Conservation (phyloP, 2,329 filamentous ascomycete genomes). For the Cladosporium sp. region DNA sequence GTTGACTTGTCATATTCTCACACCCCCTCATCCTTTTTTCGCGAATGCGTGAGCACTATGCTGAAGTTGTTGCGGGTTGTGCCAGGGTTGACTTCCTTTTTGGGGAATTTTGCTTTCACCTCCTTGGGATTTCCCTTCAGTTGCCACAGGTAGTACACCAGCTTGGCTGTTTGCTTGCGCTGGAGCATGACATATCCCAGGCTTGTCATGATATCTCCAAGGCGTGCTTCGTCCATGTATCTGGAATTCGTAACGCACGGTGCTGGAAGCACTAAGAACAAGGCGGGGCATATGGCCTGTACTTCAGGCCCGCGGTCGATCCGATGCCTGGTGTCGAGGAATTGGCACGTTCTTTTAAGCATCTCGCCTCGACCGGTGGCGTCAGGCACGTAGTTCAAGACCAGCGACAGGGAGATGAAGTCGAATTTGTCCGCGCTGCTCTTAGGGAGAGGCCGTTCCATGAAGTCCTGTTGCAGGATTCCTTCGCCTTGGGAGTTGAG, state of each 20-base stretch:
- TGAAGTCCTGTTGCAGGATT: constrained; percentile 89
- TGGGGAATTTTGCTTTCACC: constrained; percentile 50
- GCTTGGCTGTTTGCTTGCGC: constrained; percentile 72
- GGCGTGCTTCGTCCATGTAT: constrained; percentile 69
- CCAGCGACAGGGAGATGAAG: constrained; percentile 83
- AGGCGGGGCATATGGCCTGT: constrained; percentile 51
- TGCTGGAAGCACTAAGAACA: constrained; percentile 86
- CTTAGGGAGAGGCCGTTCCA: constrained; percentile 72
- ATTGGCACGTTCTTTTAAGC: constrained; percentile 69
- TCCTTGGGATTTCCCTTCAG: constrained; percentile 32
- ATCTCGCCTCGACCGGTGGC: constrained; percentile 72
- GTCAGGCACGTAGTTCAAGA: constrained; percentile 90
- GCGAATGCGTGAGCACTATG: constrained; percentile 55
- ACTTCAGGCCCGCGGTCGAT: constrained; percentile 19
- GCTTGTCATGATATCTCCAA: constrained; percentile 68
- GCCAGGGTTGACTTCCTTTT: constrained; percentile 73
- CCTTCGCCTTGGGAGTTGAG: constrained; percentile 77
- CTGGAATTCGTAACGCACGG: constrained; percentile 87
- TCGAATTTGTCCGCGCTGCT: constrained; percentile 60
- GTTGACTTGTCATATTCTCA: no score
- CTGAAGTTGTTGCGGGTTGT: constrained; percentile 83
- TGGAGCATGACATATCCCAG: constrained; percentile 66
- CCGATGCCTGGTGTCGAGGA: constrained; percentile 48
- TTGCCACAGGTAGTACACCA: constrained; percentile 86
- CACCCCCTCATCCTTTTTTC: neutral